Conservation (phyloP, 1,139 yeast genomes). For the Geotrichum histeridarum region DNA sequence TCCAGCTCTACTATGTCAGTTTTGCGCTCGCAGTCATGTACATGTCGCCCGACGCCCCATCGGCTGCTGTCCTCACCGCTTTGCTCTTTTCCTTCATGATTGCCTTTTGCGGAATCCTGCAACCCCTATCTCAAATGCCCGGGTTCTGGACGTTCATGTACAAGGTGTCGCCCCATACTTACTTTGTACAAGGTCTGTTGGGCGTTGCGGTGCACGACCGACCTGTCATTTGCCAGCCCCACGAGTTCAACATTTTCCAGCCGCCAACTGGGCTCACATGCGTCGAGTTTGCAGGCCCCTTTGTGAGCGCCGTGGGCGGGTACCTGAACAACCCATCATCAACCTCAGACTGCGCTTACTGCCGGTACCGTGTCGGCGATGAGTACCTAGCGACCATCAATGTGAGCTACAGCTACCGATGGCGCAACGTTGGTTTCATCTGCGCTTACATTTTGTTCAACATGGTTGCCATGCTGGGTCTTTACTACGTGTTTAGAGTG, state of each 20-base stretch:
- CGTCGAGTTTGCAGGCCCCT: conserved; percentile 43
- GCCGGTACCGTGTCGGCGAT: conserved; percentile 50
- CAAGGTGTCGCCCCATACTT: conserved; percentile 61
- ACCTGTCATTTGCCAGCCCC: conserved; percentile 45
- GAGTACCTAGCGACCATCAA: conserved; percentile 46
- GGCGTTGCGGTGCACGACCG: conserved; percentile 49
- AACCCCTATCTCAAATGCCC: conserved; percentile 53
- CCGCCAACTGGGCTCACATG: conserved; percentile 64
- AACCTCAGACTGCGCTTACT: conserved; percentile 52
- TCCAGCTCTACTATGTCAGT: conserved; percentile 53
- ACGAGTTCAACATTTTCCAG: conserved; percentile 48
- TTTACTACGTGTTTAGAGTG: conserved; percentile 36
- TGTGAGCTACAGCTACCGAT: conserved; percentile 45
- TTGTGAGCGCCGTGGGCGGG: conserved; percentile 43
- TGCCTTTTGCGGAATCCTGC: conserved; percentile 58
- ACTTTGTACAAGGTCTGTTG: conserved; percentile 54
- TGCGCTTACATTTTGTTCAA: conserved; percentile 47
- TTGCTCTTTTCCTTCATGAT: conserved; percentile 51
- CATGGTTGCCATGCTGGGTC: conserved; percentile 41
- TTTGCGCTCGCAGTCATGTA: conserved; percentile 53
- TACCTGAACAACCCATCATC: conserved; percentile 51
- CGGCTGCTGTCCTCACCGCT: conserved; percentile 55
- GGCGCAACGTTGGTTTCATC: conserved; percentile 56
- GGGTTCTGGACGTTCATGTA: conserved; percentile 64
- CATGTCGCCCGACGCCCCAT: conserved; percentile 56